These are phyloP conservation scores for Plasmodium blacklocki DNA, from an alignment of 169 alveolate species.

Conservation along the genomic window DNA sequence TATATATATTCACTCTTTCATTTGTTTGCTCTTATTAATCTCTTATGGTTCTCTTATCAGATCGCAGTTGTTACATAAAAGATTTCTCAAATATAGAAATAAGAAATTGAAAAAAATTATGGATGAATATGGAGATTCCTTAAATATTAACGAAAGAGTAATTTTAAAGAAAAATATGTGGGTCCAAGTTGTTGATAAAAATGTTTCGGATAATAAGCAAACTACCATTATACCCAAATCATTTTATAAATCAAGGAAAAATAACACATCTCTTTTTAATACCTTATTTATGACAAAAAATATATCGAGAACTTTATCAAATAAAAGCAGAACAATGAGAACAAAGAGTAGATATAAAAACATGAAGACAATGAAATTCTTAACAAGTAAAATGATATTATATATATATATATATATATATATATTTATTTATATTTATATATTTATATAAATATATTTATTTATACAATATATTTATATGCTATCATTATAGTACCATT, in stretches of 20 bases:
- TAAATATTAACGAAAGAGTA: constrained; percentile 57
- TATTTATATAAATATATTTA: not conserved
- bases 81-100: constrained; percentile 61
- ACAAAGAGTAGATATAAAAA: constrained; percentile 51
- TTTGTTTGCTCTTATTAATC: not conserved
- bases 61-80: constrained; percentile 49
- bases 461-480: not conserved
- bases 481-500: not conserved
- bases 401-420: not conserved
- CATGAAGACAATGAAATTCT: constrained; percentile 68
- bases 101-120: constrained; percentile 62
- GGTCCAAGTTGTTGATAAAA: constrained; percentile 73
- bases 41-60: constrained; percentile 15
- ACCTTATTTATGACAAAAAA: constrained; percentile 49
- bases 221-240: constrained; percentile 71
- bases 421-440: not conserved
- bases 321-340: constrained; percentile 74
- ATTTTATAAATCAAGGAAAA: constrained; percentile 71
- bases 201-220: constrained; percentile 46
- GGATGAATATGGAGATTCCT: constrained; percentile 71
- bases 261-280: constrained; percentile 61
- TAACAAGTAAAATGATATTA: constrained; percentile 46
- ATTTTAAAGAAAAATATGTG: constrained; percentile 75
- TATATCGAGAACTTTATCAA: constrained; percentile 65
- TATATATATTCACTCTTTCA: not conserved